Percentiles rank a stretch among this genome's conserved stretches.
Evolutionary conservation across 139 green algal species (phyloP).

Genomic region (Ostreobium quekettii): DNA sequence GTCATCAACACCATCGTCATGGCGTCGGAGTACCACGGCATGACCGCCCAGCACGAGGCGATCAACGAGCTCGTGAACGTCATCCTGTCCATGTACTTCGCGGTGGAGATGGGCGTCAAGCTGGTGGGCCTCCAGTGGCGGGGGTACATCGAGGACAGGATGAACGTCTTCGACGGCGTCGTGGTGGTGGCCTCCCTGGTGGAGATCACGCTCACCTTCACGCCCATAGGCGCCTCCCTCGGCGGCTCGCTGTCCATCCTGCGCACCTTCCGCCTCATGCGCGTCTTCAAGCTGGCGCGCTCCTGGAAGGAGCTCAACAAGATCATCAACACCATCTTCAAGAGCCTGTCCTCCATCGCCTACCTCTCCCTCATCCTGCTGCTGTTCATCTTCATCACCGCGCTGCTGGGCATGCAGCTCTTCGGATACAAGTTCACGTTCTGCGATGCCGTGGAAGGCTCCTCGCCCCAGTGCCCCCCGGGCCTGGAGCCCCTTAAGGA

Average conservation of each 20-base stretch:
- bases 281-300: constrained; percentile 58
- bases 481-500: constrained; percentile 17
- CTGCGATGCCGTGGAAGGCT: constrained; percentile 24
- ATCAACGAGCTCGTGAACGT: constrained; percentile 38
- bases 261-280: constrained; percentile 53
- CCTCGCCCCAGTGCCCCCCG: constrained; percentile 35
- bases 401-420: constrained; percentile 65
- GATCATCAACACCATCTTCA: constrained; percentile 53
- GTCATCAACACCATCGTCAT: constrained; percentile 46
- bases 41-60: constrained; percentile 21
- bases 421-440: constrained; percentile 47
- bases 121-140: constrained; percentile 35
- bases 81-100: constrained; percentile 43
- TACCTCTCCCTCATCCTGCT: constrained; percentile 54
- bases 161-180: constrained; percentile 57
- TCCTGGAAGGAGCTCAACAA: constrained; percentile 56
- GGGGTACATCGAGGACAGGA: constrained; percentile 44
- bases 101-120: constrained; percentile 55
- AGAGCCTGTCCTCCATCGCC: constrained; percentile 36
- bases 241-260: constrained; percentile 49
- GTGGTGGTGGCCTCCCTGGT: constrained; percentile 43
- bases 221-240: neutral
- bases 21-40: constrained; percentile 35
- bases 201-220: constrained; percentile 34
- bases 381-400: constrained; percentile 61